Evolutionary conservation across 805 yeast species (phyloP), one percentile per base, ranked within the genome.

Genomic region (Barnettozyma wickerhamii): DNA sequence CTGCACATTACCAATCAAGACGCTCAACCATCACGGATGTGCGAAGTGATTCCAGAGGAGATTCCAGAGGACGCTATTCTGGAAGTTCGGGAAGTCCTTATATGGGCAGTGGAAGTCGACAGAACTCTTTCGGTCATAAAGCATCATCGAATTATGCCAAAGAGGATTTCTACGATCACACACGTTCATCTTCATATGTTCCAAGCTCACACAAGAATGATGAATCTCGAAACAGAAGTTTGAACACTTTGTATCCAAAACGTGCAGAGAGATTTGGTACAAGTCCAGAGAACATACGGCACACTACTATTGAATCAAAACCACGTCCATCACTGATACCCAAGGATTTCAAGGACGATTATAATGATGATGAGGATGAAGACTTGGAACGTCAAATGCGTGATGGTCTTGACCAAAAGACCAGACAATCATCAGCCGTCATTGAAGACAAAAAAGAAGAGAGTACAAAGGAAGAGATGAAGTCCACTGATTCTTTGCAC

Each of bases 291-390:
- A n/a, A n/a, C n/a, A n/a, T n/a, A n/a, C n/a, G n/a, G n/a, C n/a
- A n/a, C n/a, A n/a, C n/a, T n/a, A 3, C 37, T n/a, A 33, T 34
- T 14, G 37, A 39, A 33, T 28, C 31, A 36, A 21, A 35, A 14
- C 14, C 38, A n/a, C 35, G 47, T 17, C 55, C 58, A 12, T 52
- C 58, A 4, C 38, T 56, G 13, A 55, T 56, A 50, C 59, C 60
- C 42, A 46, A 46, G 30, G 48, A 54, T 32, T 56, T 50, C 39
- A 53, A 48, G 31, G 50, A 50, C 41, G 48, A 49, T 10, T 43
- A 48, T 12, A 40, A 46, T 17, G 52, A 55, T 18, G 58, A 56
- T 1, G 54, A 51, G 10, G 56, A 54, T 19, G 51, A 44, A 10
- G 46, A 46, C 2, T 23, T 48, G n/a, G 49, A 43, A 18, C 32